Base-by-base conservation (phyloP, 2,329 filamentous ascomycete genomes). In the Nemania sp. region DNA sequence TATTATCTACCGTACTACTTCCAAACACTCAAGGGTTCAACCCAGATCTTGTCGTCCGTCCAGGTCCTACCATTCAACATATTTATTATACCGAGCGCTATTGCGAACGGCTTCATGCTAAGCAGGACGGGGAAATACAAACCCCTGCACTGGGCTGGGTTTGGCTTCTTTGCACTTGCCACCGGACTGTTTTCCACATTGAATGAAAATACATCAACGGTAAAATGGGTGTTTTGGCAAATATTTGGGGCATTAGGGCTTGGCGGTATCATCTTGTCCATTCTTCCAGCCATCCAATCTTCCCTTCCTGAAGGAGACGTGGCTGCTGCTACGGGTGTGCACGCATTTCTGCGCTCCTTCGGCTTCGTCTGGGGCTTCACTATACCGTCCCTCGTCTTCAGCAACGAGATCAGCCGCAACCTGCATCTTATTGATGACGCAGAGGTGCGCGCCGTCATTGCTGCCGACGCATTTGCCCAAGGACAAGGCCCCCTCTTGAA, bases 101-200 rank as follows among this genome's bases (percentile, higher is more conserved):
- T 62, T 6, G 52, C 71, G 0, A 15, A 15, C 3, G 69, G 79
- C 0, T 68, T 73, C 2, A 24, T 78, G 18, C 73, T 81, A 6
- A 73, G 74, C 0, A 76, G 75, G 10, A 73, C 73, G 1, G 88
- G 88, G 15, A 80, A 81, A 47, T 89, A 88, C 74, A 81, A 77
- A 0, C 75, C 79, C 15, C 68, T 79, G 54, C 77, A 79, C 38
- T 24, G 71, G 3, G 63, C 55, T 0, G 77, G 73, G 13, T 79
- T 75, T 67, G 51, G 70, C 3, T 64, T 83, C 13, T 78, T 49
- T 72, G 35, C 76, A 0, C 35, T 82, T 5, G 79, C 78, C 0
- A 64, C 80, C 1, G 80, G 82, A 0, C 73, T 83, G 2, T 79
- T 81, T 27, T 77, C 78, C 7, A 45, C 80, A 0, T 76, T 82